Evolutionary conservation across 768 basidiomycete species (phyloP).

Genomic region (Rhodocollybia butyracea): DNA sequence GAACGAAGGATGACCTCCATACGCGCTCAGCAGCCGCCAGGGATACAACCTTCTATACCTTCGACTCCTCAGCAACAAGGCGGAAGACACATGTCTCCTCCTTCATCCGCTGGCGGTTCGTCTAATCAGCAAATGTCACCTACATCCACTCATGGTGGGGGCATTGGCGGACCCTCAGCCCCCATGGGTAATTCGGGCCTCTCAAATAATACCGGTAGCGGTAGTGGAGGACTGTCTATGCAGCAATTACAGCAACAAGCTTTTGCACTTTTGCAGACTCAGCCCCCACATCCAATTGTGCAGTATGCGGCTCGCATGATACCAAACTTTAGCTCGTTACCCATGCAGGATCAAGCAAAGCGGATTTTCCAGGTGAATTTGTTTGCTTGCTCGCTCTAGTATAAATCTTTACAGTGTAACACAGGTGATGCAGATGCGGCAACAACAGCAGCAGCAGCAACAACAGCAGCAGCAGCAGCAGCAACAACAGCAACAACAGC

Average conservation of each 20-base stretch:
- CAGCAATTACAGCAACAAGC: slow-evolving; percentile 34
- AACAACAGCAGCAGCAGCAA: slow-evolving; percentile 20
- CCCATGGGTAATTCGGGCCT: not conserved
- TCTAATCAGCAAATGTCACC: slow-evolving; percentile 1
- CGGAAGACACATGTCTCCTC: slow-evolving; percentile 41
- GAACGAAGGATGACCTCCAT: slow-evolving; percentile 3
- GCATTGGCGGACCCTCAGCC: not conserved
- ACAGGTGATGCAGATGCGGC: slow-evolving; percentile 11
- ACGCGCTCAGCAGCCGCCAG: not conserved
- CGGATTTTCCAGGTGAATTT: slow-evolving; percentile 53
- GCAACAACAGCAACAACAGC: slow-evolving; percentile 6
- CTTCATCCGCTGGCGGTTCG: slow-evolving; percentile 15
- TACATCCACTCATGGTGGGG: not conserved
- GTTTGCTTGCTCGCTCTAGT: slow-evolving; percentile 3
- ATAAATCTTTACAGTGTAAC: not conserved
- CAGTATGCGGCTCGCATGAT: slow-evolving; percentile 48
- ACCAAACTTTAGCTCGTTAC: slow-evolving; percentile 35
- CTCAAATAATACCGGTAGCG: slow-evolving; percentile 1
- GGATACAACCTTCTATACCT: not conserved
- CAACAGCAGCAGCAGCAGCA: slow-evolving; percentile 19
- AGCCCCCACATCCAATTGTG: slow-evolving; percentile 54
- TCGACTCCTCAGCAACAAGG: slow-evolving; percentile 3
- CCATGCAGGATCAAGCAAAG: slow-evolving; percentile 56
- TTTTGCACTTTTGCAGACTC: slow-evolving; percentile 44
- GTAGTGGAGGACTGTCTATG: slow-evolving; percentile 15